Evolutionary conservation across 495 filamentous ascomycete species (phyloP).

Genomic region (Hypoxylon cercidicola): DNA sequence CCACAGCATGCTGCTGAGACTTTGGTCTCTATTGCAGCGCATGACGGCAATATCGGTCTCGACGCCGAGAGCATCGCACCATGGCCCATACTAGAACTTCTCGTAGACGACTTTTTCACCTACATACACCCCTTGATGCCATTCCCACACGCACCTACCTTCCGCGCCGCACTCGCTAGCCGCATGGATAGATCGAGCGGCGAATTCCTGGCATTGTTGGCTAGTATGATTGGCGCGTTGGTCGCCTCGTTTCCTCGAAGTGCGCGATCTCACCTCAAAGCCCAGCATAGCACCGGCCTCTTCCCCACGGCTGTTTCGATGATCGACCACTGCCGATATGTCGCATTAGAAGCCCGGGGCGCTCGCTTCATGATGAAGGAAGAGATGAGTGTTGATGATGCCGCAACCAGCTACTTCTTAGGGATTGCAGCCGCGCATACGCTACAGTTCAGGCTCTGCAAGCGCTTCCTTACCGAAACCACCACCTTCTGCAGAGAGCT

Average conservation of each 20-base stretch:
- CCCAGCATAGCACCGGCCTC: conserved; percentile 62
- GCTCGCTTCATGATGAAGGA: conserved; percentile 71
- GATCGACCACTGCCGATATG: conserved; percentile 76
- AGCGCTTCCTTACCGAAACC: conserved; percentile 78
- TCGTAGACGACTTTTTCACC: conserved; percentile 89
- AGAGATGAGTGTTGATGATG: conserved; percentile 78
- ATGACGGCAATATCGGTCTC: conserved; percentile 46
- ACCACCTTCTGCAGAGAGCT: conserved; percentile 76
- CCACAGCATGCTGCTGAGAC: conserved; percentile 64
- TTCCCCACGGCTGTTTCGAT: conserved; percentile 77
- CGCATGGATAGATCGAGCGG: conserved; percentile 75
- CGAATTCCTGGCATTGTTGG: conserved; percentile 78
- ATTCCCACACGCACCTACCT: conserved; percentile 87
- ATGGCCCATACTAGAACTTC: conserved; percentile 67
- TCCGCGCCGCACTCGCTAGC: conserved; percentile 73
- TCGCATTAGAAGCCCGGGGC: conserved; percentile 78
- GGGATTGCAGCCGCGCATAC: conserved; percentile 76
- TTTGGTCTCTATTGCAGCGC: conserved; percentile 53
- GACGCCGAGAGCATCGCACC: conserved; percentile 81
- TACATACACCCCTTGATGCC: conserved; percentile 90
- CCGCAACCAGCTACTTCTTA: conserved; percentile 85
- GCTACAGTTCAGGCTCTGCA: conserved; percentile 71
- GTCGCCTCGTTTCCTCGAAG: conserved; percentile 86
- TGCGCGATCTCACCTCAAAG: conserved; percentile 74
- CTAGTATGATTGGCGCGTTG: conserved; percentile 80